phyloP scores from a whole-genome alignment of 805 yeast species.

The Kazachstania martiniae region DNA sequence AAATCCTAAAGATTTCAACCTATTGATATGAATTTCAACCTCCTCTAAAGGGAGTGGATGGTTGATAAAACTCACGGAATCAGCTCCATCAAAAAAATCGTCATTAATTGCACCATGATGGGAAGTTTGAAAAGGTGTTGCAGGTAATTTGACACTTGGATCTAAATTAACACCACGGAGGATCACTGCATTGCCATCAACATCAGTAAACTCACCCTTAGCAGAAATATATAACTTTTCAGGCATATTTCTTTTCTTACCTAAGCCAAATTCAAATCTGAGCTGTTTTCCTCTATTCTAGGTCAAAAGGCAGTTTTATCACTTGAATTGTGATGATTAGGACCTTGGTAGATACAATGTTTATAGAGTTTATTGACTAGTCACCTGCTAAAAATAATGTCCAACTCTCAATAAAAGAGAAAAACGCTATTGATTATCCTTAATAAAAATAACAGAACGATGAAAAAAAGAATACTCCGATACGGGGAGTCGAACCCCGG shows the following conservation, averaged over 20 bases:
- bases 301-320: no score
- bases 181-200: constrained; percentile 46
- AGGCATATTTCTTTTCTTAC: constrained; percentile 9
- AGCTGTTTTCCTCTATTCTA: no score
- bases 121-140: constrained; percentile 37
- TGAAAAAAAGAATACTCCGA: constrained; percentile 14
- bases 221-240: constrained; percentile 29
- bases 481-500: constrained; percentile 30
- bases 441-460: background rate
- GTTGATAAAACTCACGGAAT: constrained; percentile 68
- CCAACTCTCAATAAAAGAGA: background rate
- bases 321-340: no score
- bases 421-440: background rate
- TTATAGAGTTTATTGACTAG: no score
- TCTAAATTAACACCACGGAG: constrained; percentile 78
- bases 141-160: constrained; percentile 62
- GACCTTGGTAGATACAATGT: no score
- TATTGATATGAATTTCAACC: constrained; percentile 53
- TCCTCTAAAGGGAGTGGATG: constrained; percentile 71
- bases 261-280: no score
- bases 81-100: constrained; percentile 54
- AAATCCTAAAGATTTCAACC: constrained; percentile 74
- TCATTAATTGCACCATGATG: constrained; percentile 22
- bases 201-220: constrained; percentile 48
- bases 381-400: no score